Evolutionary conservation across 805 yeast species (phyloP), one percentile per base, ranked within the genome.

Genomic region (Diddensiella santjacobensis): DNA sequence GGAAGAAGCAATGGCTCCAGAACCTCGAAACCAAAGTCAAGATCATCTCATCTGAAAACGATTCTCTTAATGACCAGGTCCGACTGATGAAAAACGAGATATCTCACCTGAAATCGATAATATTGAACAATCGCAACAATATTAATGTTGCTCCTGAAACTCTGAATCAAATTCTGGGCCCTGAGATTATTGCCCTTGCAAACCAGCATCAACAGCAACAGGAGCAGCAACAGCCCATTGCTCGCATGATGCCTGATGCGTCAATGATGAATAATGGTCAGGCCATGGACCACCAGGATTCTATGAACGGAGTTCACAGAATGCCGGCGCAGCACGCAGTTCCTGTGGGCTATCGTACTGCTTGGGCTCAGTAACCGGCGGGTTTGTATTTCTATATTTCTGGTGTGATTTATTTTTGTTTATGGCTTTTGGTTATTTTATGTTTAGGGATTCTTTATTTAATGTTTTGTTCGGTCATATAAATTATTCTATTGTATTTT

Each of bases 1-100:
- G 97, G 49, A 93, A 93, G 73, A 93, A 93, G 71, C 88, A 87
- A 63, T 83, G 84, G 73, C 78, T 89, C 29, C 81, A 79, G 49
- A 84, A 83, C 57, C 83, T 93, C 79, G 95, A 89, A 63, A 79
- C 75, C 41, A 95, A 89, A 62, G 73, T 88, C 45, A 75, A 80
- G 39, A 81, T 78, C 58, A 87, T 81, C 62, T 74, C 85, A 15
- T 65, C 73, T 8, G 90, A 89, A 52, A 88, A 86, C 65, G 78
- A 83, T 19, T 79, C 79, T 36, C 66, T 89, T 44, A 74, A 80
- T 11, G 66, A 69, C 2, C 84, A 86, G 52, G 77, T 82, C 4
- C 67, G 70, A n/a, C 73, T 72, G 29, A 65, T 86, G 47, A 70
- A 82, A 31, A 83, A 81, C 42, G 85, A 81, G 57, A 70, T 84